Evolutionary conservation across 73 alveolate genomes (phyloP).

Genomic region (Blepharisma japonicum): DNA sequence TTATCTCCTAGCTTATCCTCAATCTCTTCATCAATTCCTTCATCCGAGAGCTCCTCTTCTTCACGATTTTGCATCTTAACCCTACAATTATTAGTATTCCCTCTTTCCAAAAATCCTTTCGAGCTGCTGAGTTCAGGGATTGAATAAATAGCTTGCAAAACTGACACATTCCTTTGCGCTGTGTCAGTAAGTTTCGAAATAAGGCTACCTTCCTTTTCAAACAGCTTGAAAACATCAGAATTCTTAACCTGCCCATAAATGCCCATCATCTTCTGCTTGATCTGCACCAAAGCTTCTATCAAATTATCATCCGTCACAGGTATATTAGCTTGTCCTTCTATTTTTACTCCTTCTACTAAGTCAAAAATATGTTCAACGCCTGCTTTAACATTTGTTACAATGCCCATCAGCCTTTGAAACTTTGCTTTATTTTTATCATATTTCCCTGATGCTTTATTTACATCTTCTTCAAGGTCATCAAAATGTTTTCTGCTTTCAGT

Average conservation of each 20-base stretch:
- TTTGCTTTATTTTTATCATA: conserved; percentile 72
- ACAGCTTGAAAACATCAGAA: conserved; percentile 42
- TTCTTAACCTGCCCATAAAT: conserved; percentile 45
- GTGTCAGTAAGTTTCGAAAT: conserved; percentile 47
- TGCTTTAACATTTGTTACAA: conserved; percentile 67
- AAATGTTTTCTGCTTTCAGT: conserved; percentile 84
- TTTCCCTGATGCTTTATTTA: conserved; percentile 55
- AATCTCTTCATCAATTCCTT: conserved; percentile 64
- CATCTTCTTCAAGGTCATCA: conserved; percentile 86
- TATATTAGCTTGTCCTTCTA: conserved; percentile 74
- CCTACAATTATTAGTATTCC: conserved; percentile 64
- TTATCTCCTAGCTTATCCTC: not conserved
- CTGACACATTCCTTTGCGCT: conserved; percentile 38
- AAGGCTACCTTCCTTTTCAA: conserved; percentile 48
- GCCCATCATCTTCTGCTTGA: conserved; percentile 56
- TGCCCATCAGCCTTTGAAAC: conserved; percentile 66
- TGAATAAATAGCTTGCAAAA: not conserved
- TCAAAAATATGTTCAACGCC: conserved; percentile 87
- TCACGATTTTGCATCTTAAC: conserved; percentile 65
- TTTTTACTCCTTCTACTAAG: conserved; percentile 55
- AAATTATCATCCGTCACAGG: conserved; percentile 67
- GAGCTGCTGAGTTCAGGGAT: not conserved
- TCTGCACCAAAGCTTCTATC: conserved; percentile 68
- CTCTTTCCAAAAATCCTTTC: conserved; percentile 42
- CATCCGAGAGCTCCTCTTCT: conserved; percentile 75